phyloP scores from a whole-genome alignment of 805 yeast species.

The Blastobotrys mokoenaii region DNA sequence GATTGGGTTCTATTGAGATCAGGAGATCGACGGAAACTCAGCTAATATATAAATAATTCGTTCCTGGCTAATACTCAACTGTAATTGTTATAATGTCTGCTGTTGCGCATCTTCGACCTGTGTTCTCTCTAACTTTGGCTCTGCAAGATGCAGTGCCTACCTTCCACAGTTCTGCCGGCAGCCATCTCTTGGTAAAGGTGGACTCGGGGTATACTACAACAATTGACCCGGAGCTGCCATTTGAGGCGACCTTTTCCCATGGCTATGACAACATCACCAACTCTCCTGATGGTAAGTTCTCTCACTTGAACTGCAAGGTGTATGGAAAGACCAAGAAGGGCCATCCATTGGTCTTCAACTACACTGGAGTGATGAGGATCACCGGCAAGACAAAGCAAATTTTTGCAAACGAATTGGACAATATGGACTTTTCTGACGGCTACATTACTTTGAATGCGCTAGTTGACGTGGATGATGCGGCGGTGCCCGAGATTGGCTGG shows the following conservation, averaged over 20 bases:
- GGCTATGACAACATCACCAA: conserved; percentile 46
- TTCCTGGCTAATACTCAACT: too few species aligned
- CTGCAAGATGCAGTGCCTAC: conserved; percentile 2
- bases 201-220: conserved; percentile 21
- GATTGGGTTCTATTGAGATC: too few species aligned
- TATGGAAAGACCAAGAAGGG: conserved; percentile 40
- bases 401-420: conserved; percentile 25
- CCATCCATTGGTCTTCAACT: conserved; percentile 31
- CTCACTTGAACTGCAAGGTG: conserved; percentile 23
- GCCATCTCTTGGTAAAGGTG: background rate
- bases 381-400: conserved; percentile 32
- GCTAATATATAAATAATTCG: too few species aligned
- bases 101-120: background rate
- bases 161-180: background rate
- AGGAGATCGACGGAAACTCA: too few species aligned
- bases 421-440: conserved; percentile 37
- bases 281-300: conserved; percentile 8
- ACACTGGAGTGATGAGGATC: conserved; percentile 42
- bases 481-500: conserved; percentile 39
- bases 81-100: background rate
- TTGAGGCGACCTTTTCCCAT: conserved; percentile 29
- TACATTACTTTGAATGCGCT: conserved; percentile 43
- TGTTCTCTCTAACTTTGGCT: background rate
- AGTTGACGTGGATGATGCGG: conserved; percentile 35
- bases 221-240: conserved; percentile 31